Base-by-base conservation (phyloP, 306 rosid species). In the Cucumis melo region DNA sequence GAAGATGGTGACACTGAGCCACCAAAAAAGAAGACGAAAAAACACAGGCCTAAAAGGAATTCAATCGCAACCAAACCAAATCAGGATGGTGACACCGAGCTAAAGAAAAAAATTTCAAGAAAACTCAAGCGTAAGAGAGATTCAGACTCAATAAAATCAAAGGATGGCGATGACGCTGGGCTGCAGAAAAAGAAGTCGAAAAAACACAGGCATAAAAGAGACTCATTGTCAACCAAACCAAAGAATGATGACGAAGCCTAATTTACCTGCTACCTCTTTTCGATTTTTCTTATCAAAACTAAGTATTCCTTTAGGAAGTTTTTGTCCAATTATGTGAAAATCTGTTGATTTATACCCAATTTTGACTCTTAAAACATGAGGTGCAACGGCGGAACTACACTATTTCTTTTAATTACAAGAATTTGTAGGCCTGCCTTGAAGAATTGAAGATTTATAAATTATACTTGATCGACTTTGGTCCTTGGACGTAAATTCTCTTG, bases 1-100 rank as follows among this genome's bases (percentile, higher is more conserved):
- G 77, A 75, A 29, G 60, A 78, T 1, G 51, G 29, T 16, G 1
- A 85, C 77, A 36, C 84, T 77, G 86, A 81, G 51, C 82, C 88
- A 75, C 93, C 29, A 53, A 92, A 90, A 84, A 83, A 87, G 90
- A 94, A 88, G 87, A 90, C 96, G 96, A 94, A 80, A 87, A 90
- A 89, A 77, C 99, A 87, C 74, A 83, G 93, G 12, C 96, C 95
- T 2, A 82, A 65, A 80, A 87, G 97, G 88, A 92, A 86, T 10
- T 81, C 91, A 11, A 87, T 94, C 78, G 81, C 87, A 55, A 86
- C 96, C 44, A 80, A 83, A 82, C 88, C 91, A 0, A 85, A 85
- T 54, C 74, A 77, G 32, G 56, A 77, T 17, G 51, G 51, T 7
- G 1, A 85, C 77, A 42, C 84, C 75, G 88, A 81, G 46, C 82